Evolutionary conservation across 2,329 filamentous ascomycete species (phyloP).

Genomic region (Fusarium sp.): DNA sequence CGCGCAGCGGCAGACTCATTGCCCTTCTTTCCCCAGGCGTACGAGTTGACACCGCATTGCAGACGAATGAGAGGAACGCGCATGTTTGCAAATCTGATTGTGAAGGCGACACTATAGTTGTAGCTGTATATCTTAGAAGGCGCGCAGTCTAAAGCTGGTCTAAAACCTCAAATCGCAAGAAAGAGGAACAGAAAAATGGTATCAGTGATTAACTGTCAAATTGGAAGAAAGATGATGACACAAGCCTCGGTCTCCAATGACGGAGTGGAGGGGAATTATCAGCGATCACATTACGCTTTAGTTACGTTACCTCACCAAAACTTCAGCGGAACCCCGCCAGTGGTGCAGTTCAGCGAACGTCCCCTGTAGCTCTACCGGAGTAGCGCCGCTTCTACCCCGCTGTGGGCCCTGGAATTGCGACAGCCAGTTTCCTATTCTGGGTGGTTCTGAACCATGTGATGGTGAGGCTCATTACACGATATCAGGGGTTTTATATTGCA

Average conservation of each 20-base stretch:
- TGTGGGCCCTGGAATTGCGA: constrained; percentile 24
- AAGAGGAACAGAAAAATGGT: neutral
- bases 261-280: constrained; percentile 19
- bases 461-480: constrained; percentile 27
- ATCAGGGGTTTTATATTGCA: constrained; percentile 27
- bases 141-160: neutral
- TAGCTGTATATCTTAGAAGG: neutral
- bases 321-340: neutral
- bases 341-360: constrained; percentile 7
- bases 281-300: constrained; percentile 2
- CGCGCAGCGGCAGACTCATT: constrained; percentile 87
- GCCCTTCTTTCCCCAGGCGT: constrained; percentile 98
- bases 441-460: constrained; percentile 14
- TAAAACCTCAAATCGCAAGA: neutral
- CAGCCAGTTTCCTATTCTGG: constrained; percentile 23
- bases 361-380: constrained; percentile 29
- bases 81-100: constrained; percentile 55
- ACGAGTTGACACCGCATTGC: constrained; percentile 94
- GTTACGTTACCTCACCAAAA: constrained; percentile 9
- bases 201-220: neutral
- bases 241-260: constrained; percentile 6
- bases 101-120: constrained; percentile 13
- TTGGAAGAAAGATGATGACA: constrained; percentile 22
- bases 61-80: constrained; percentile 87
- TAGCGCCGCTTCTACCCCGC: constrained; percentile 35